Evolutionary conservation across 352 stramenopile species (phyloP).

Genomic region (Globisporangium heterothallicum): DNA sequence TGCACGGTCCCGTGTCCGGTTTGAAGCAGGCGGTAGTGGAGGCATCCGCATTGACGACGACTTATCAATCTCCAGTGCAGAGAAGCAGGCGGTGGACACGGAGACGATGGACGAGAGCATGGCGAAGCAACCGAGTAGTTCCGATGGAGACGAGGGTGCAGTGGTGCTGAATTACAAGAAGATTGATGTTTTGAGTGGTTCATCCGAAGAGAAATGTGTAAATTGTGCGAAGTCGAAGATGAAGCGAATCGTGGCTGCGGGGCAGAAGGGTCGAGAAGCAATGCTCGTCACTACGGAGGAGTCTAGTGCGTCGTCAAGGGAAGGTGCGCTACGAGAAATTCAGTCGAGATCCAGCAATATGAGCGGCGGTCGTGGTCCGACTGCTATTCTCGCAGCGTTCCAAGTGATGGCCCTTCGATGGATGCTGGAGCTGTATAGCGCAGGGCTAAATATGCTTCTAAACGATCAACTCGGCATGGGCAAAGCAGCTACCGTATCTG

Average conservation of each 20-base stretch:
- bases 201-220: slow-evolving; percentile 5
- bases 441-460: slow-evolving; percentile 63
- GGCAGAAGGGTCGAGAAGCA: slow-evolving; percentile 40
- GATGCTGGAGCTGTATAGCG: slow-evolving; percentile 72
- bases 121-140: not conserved
- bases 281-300: slow-evolving; percentile 18
- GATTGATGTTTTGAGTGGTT: slow-evolving; percentile 21
- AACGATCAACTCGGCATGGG: slow-evolving; percentile 86
- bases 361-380: slow-evolving; percentile 19
- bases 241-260: slow-evolving; percentile 38
- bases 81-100: slow-evolving; percentile 6
- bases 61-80: not conserved
- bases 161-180: slow-evolving; percentile 37
- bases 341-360: slow-evolving; percentile 6
- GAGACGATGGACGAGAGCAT: slow-evolving; percentile 7
- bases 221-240: slow-evolving; percentile 18
- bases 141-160: slow-evolving; percentile 4
- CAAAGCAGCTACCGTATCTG: slow-evolving; percentile 70
- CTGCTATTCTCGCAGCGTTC: slow-evolving; percentile 60
- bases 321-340: slow-evolving; percentile 14
- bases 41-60: slow-evolving; percentile 3
- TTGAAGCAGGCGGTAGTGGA: slow-evolving; percentile 26
- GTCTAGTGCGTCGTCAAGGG: not conserved
- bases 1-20: slow-evolving; percentile 63
- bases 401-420: slow-evolving; percentile 73